phyloP scores from a whole-genome alignment of 2,329 filamentous ascomycete species.

The Fusarium abutilonis region DNA sequence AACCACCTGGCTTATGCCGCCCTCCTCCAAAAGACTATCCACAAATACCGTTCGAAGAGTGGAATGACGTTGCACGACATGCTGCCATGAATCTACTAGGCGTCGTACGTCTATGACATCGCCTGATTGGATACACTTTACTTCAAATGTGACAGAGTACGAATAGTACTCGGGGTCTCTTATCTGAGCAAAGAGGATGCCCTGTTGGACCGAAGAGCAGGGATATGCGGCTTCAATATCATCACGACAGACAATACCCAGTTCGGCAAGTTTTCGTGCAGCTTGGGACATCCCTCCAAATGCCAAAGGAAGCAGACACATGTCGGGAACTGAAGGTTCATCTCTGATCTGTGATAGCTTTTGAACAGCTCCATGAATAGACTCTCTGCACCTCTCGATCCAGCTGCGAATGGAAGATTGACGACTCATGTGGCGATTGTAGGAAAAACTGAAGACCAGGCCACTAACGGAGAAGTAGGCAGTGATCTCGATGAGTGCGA shows the following conservation, averaged over 20 bases:
- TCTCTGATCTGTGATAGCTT: background rate
- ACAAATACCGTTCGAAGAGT: conserved; percentile 41
- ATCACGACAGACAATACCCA: background rate
- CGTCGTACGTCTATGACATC: conserved; percentile 3
- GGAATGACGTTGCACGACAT: conserved; percentile 34
- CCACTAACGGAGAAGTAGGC: conserved; percentile 3
- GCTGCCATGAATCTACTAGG: conserved; percentile 33
- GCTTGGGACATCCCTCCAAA: conserved; percentile 2
- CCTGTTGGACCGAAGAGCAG: conserved; percentile 39
- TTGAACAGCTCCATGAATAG: background rate
- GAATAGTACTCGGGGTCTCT: conserved; percentile 31
- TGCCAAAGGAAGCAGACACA: conserved; percentile 21
- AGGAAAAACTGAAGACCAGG: conserved; percentile 20
- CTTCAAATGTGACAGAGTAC: conserved; percentile 36
- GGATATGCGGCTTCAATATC: conserved; percentile 34
- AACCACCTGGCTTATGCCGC: conserved; percentile 34
- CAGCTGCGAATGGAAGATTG: background rate
- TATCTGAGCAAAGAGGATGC: conserved; percentile 36
- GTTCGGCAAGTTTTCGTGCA: background rate
- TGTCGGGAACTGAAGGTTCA: background rate
- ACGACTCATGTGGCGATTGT: conserved; percentile 19
- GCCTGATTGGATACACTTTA: background rate
- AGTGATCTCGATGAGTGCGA: conserved; percentile 33
- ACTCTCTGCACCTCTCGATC: background rate
- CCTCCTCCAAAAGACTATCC: conserved; percentile 16